Percentiles rank a stretch among this genome's conserved stretches.
Conservation (phyloP, 805 yeast genomes). For the Metschnikowia vanudenii region DNA sequence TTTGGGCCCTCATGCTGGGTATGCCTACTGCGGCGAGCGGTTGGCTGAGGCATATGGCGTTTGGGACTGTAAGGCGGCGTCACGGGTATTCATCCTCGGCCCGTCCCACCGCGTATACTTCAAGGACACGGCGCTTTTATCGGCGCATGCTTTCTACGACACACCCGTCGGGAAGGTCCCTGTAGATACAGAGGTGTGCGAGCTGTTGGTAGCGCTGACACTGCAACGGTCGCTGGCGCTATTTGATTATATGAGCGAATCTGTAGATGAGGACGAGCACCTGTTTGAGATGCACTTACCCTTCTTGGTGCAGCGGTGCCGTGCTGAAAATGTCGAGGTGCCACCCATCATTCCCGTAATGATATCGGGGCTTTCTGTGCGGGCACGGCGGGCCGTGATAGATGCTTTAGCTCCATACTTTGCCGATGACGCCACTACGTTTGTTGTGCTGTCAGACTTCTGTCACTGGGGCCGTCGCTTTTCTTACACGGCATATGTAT, state of each 20-base stretch:
- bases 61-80: conserved; percentile 57
- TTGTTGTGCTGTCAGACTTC: conserved; percentile 85
- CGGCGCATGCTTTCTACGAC: conserved; percentile 54
- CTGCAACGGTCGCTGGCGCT: conserved; percentile 23
- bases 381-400: conserved; percentile 47
- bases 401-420: conserved; percentile 51
- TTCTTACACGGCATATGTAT: conserved; percentile 39
- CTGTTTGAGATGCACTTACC: conserved; percentile 95
- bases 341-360: conserved; percentile 73
- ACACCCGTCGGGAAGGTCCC: conserved; percentile 81
- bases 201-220: conserved; percentile 28
- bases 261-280: conserved; percentile 81
- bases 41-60: conserved; percentile 74
- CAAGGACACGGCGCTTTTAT: conserved; percentile 53
- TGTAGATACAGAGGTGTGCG: conserved; percentile 55
- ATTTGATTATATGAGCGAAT: conserved; percentile 55
- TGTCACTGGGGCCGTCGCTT: conserved; percentile 81
- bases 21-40: conserved; percentile 72
- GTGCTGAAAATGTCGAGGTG: conserved; percentile 27
- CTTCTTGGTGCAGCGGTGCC: conserved; percentile 52
- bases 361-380: conserved; percentile 60
- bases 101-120: conserved; percentile 92
- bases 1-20: conserved; percentile 80
- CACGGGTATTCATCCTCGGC: conserved; percentile 77
- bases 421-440: conserved; percentile 54